Percentiles rank a stretch among this genome's conserved stretches.
These are phyloP conservation scores for Pythium aristosporum DNA, from an alignment of 352 stramenopile species.

Conservation along the genomic window DNA sequence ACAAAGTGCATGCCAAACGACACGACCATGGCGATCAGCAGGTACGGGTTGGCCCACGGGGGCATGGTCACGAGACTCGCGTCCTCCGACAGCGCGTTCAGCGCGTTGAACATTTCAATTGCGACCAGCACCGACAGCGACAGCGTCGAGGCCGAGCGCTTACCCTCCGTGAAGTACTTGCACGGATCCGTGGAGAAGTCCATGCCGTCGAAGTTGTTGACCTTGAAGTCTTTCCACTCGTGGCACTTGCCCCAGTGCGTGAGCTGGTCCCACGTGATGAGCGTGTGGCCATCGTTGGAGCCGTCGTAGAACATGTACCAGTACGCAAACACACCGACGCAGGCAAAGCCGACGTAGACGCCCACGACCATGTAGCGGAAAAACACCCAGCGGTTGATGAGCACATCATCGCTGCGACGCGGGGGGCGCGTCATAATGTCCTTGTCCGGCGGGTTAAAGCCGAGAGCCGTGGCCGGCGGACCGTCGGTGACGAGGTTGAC, in stretches of 20 bases:
- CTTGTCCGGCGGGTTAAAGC: constrained; percentile 98
- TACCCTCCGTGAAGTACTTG: constrained; percentile 92
- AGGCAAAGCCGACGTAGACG: constrained; percentile 92
- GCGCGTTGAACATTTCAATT: constrained; percentile 96
- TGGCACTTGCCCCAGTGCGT: constrained; percentile 90
- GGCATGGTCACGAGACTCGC: constrained; percentile 91
- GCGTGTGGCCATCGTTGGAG: constrained; percentile 90
- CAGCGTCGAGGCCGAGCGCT: constrained; percentile 91
- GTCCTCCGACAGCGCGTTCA: constrained; percentile 94
- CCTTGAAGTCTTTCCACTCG: constrained; percentile 90
- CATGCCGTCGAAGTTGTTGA: constrained; percentile 91
- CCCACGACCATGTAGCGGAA: constrained; percentile 97
- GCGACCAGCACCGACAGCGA: constrained; percentile 93
- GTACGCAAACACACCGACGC: constrained; percentile 92
- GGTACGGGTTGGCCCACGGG: constrained; percentile 93
- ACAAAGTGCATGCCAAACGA: constrained; percentile 94
- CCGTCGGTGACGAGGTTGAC: constrained; percentile 99
- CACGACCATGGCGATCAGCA: constrained; percentile 91
- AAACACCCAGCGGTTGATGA: constrained; percentile 98
- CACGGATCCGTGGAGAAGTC: constrained; percentile 90
- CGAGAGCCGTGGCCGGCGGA: constrained; percentile 96
- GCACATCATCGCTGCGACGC: constrained; percentile 93
- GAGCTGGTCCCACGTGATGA: constrained; percentile 89
- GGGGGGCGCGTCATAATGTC: constrained; percentile 97
- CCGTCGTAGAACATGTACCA: constrained; percentile 93